These are phyloP conservation scores for Xylariaceae sp. DNA, from an alignment of 2,329 filamentous ascomycete genomes.

Conservation along the genomic window DNA sequence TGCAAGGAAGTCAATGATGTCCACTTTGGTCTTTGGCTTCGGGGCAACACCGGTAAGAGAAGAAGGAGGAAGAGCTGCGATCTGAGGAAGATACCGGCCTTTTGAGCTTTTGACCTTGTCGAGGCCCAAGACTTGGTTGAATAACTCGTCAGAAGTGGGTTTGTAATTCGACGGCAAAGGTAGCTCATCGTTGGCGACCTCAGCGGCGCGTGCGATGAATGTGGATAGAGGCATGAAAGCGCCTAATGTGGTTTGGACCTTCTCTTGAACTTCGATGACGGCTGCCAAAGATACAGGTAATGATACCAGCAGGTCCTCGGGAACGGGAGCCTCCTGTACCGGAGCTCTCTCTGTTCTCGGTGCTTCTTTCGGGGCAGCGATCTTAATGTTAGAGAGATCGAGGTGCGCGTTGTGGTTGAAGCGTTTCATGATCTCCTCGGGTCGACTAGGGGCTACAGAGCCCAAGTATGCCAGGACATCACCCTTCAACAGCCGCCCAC, in stretches of 20 bases:
- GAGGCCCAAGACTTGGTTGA: constrained; percentile 84
- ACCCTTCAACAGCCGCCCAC: constrained; percentile 89
- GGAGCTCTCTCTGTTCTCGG: constrained; percentile 44
- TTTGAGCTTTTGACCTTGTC: constrained; percentile 59
- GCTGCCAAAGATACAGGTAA: constrained; percentile 79
- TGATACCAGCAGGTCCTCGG: constrained; percentile 64
- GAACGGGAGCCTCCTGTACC: constrained; percentile 49
- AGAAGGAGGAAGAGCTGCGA: constrained; percentile 62
- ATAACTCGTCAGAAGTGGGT: constrained; percentile 80
- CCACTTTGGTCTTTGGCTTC: constrained; percentile 59
- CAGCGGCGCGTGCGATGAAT: constrained; percentile 83
- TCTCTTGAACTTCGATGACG: constrained; percentile 80
- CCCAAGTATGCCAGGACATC: constrained; percentile 93
- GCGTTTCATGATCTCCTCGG: constrained; percentile 71
- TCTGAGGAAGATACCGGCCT: constrained; percentile 74
- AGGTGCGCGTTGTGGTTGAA: constrained; percentile 81
- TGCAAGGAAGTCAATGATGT: constrained; percentile 84
- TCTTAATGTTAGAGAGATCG: constrained; percentile 94
- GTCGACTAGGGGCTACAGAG: constrained; percentile 73
- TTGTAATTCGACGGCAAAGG: constrained; percentile 69
- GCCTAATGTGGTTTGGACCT: constrained; percentile 77
- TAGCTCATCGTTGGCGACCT: constrained; percentile 86
- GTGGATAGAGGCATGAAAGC: constrained; percentile 83
- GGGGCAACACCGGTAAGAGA: constrained; percentile 42
- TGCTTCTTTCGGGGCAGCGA: constrained; percentile 61